Evolutionary conservation across 306 rosid genomes (phyloP).

Genomic region (Castanea crenata): DNA sequence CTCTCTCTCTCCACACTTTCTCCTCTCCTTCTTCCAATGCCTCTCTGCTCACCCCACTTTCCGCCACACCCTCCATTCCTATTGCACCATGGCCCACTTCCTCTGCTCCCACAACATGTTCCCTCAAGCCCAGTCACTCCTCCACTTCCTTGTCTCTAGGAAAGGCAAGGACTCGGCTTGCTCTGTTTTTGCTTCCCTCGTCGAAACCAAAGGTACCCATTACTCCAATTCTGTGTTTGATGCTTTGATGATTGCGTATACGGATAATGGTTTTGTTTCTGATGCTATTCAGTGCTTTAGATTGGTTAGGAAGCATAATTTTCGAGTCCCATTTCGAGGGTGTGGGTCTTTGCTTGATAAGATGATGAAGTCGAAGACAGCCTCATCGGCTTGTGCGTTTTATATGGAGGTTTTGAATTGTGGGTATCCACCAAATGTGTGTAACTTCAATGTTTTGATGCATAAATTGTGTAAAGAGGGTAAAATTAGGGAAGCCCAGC

Average conservation of each 20-base stretch:
- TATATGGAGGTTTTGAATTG: conserved; percentile 60
- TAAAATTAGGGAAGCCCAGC: conserved; percentile 40
- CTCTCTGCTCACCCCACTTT: conserved; percentile 39
- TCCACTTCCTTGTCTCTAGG: conserved; percentile 51
- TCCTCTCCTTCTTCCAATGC: conserved; percentile 70
- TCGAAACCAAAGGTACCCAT: conserved; percentile 30
- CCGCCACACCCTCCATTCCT: conserved; percentile 66
- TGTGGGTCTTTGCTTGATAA: conserved; percentile 52
- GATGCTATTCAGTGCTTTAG: conserved; percentile 65
- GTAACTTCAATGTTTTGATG: conserved; percentile 68
- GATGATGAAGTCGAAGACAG: conserved; percentile 35
- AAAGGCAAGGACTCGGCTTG: conserved; percentile 56
- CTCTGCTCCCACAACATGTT: conserved; percentile 47
- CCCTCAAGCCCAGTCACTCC: conserved; percentile 50
- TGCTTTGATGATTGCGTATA: conserved; percentile 41
- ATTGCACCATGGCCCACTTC: conserved; percentile 62
- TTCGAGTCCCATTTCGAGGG: conserved; percentile 43
- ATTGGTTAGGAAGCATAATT: conserved; percentile 32
- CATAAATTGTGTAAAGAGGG: conserved; percentile 61
- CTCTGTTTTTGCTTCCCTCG: conserved; percentile 41
- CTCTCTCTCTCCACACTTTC: conserved; percentile 60
- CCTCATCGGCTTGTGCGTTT: conserved; percentile 44
- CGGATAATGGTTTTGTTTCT: conserved; percentile 44
- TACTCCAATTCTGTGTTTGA: conserved; percentile 39
- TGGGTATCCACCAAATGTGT: conserved; percentile 63